Conservation (phyloP, 176 grass and related monocot genomes). For the Raddia distichophylla region DNA sequence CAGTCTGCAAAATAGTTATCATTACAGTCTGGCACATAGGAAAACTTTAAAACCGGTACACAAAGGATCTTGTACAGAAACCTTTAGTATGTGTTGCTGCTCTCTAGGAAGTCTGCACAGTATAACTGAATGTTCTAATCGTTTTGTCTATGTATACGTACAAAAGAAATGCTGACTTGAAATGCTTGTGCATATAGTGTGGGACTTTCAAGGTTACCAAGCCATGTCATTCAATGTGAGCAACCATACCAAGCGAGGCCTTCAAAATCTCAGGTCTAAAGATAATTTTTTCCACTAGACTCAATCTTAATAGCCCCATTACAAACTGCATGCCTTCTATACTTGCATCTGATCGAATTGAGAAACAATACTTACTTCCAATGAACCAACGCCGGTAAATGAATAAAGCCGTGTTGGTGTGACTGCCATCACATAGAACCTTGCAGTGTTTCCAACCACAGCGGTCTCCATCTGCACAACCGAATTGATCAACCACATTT, state of each 20-base stretch:
- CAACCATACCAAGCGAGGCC: not conserved
- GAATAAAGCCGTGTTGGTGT: conserved; percentile 86
- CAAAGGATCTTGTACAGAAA: conserved; percentile 19
- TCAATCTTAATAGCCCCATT: not conserved
- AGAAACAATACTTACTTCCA: conserved; percentile 67
- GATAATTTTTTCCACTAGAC: conserved; percentile 16
- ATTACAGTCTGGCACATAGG: conserved; percentile 13
- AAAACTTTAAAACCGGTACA: conserved; percentile 10
- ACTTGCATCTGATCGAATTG: conserved; percentile 23
- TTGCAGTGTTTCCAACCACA: conserved; percentile 49
- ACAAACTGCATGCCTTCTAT: not conserved
- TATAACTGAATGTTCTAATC: not conserved
- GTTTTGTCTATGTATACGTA: not conserved
- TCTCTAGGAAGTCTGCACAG: not conserved
- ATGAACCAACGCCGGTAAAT: conserved; percentile 88
- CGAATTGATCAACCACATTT: not conserved
- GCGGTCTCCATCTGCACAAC: conserved; percentile 79
- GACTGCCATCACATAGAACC: conserved; percentile 97
- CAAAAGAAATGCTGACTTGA: conserved; percentile 8
- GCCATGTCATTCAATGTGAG: conserved; percentile 7
- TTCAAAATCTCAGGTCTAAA: not conserved
- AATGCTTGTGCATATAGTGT: not conserved
- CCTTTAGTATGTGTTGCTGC: not conserved
- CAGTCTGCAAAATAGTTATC: conserved; percentile 52
- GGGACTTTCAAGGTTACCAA: not conserved